These are phyloP conservation scores for Fusarium sp. DNA, from an alignment of 2,329 filamentous ascomycete species.

Conservation along the genomic window DNA sequence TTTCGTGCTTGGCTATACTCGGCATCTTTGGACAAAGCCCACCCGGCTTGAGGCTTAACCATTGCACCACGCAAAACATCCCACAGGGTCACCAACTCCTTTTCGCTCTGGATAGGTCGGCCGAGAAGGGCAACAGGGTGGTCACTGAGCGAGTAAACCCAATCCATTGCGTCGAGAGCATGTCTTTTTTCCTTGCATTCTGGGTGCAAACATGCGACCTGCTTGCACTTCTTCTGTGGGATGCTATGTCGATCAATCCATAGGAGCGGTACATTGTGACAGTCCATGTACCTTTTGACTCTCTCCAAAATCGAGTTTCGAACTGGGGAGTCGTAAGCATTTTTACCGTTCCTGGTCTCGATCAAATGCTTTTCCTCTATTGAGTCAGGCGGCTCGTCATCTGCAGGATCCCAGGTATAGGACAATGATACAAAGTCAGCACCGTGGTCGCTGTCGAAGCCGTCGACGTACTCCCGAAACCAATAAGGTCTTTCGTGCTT, in stretches of 20 bases:
- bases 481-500: conserved; percentile 9
- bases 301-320: conserved; percentile 46
- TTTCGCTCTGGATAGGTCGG: conserved; percentile 21
- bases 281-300: conserved; percentile 44
- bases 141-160: conserved; percentile 49
- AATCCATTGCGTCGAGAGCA: conserved; percentile 51
- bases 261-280: conserved; percentile 32
- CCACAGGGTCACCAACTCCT: conserved; percentile 22
- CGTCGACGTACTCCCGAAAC: conserved; percentile 21
- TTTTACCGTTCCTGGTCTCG: conserved; percentile 7
- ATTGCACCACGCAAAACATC: conserved; percentile 40
- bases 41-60: conserved; percentile 21
- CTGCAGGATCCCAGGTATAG: conserved; percentile 37
- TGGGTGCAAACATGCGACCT: conserved; percentile 23
- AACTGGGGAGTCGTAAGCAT: conserved; percentile 33
- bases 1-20: conserved; percentile 14
- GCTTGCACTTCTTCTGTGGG: conserved; percentile 41
- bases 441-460: conserved; percentile 9
- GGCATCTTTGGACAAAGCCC: conserved; percentile 9
- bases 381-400: conserved; percentile 13
- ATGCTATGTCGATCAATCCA: conserved; percentile 51
- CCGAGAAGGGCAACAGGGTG: conserved; percentile 50
- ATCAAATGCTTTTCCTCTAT: conserved; percentile 14
- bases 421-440: conserved; percentile 33
- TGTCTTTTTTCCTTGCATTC: conserved; percentile 45